Base-by-base conservation (phyloP, 164 flowering plant species). In the Annona cherimola region DNA sequence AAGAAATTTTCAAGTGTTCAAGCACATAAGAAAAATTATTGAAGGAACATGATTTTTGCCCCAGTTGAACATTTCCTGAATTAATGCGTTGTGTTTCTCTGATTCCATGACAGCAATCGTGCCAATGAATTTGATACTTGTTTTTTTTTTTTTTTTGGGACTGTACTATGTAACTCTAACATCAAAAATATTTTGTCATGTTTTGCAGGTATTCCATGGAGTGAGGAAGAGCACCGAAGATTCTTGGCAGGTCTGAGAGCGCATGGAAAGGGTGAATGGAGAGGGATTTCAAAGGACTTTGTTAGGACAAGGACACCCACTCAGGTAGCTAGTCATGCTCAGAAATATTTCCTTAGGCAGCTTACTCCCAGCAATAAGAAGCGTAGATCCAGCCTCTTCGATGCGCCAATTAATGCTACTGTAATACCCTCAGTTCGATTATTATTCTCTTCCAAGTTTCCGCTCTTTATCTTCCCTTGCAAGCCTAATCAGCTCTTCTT, bases 261-360 rank as follows among this genome's bases (percentile, higher is more conserved):
- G 76, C 83, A 80, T 35, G 84, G 84, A 2, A 82, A 75, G 61
- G 84, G 84, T 19, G 80, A 82, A 45, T 82, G 84, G 84, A 72
- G 81, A 46, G 85, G 85, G n/a, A 83, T 83, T 43, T 83, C 85
- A 1, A 78, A 71, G 71, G 73, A 74, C 4, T 83, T 78, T 73
- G 85, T 83, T 40, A 76, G 77, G 6, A 80, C 83, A 40, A 78
- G 83, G 66, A 82, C 84, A 42, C 84, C 82, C 3, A 81, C 84
- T 19, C 84, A 81, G 67, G 84, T 81, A 1, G 84, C 84, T 39
- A 81, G 84, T 64, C 84, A 82, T 71, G 84, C 82, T 6, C 84
- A 82, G 50, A 82, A 82, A 63, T 80, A 83, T 62, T 83, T 83
- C 55, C 80, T 83, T 11, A 70, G 83, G 59, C 80, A 70, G 59